Conservation (phyloP, 2,329 filamentous ascomycete genomes). For the Incumbomyces lentus region DNA sequence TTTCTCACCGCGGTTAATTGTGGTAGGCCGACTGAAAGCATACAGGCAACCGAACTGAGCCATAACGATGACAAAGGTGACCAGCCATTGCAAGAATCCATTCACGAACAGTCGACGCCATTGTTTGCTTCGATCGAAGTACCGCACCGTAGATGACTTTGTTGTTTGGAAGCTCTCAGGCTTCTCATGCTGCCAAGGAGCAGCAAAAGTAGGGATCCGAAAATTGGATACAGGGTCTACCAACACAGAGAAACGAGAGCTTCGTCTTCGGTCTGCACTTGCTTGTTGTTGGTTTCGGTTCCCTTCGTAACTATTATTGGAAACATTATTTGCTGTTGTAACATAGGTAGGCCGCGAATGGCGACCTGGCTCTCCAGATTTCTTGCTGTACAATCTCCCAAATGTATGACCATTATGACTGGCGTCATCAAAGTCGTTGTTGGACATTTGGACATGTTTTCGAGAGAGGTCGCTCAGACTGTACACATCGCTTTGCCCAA, state of each 20-base stretch:
- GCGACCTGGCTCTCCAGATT: neutral
- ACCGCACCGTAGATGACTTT: constrained; percentile 11
- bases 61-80: constrained; percentile 8
- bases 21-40: constrained; percentile 11
- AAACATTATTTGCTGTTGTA: neutral
- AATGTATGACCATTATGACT: neutral
- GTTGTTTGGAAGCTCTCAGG: neutral
- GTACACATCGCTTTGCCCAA: neutral
- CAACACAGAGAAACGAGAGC: constrained; percentile 2
- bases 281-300: neutral
- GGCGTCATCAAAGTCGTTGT: neutral
- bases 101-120: constrained; percentile 12
- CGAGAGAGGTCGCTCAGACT: neutral
- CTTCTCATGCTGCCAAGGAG: constrained; percentile 17
- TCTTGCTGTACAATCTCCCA: neutral
- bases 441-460: neutral
- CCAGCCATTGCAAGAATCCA: constrained; percentile 14
- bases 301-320: neutral
- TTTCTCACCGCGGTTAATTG: constrained; percentile 13
- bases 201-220: constrained; percentile 4
- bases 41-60: constrained; percentile 8
- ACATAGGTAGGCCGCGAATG: neutral
- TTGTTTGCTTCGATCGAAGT: constrained; percentile 16
- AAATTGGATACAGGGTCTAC: constrained; percentile 4
- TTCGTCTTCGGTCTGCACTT: neutral